Conservation (phyloP, 2,329 filamentous ascomycete genomes). For the Cladophialophora psammophila region DNA sequence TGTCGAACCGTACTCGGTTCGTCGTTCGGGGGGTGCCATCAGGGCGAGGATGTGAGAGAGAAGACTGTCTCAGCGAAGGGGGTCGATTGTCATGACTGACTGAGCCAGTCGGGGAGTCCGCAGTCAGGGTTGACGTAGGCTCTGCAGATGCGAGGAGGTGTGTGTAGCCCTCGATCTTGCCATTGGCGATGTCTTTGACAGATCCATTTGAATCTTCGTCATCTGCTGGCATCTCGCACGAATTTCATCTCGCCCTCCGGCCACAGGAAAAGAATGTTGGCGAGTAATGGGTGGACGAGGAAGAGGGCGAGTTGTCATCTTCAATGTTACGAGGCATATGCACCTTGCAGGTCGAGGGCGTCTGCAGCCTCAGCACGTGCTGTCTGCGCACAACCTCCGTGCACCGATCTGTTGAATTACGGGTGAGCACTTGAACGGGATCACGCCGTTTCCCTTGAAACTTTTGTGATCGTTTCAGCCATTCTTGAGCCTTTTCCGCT, state of each 20-base stretch:
- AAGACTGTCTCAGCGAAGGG: slow-evolving; percentile 48
- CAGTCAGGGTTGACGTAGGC: slow-evolving; percentile 38
- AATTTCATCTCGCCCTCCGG: slow-evolving; percentile 33
- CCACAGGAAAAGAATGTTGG: neutral
- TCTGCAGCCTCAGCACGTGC: neutral
- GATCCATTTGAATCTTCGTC: slow-evolving; percentile 35
- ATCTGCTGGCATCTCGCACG: slow-evolving; percentile 39
- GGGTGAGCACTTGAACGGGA: neutral
- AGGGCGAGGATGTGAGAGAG: slow-evolving; percentile 50
- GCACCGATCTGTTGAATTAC: neutral
- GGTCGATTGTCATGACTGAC: slow-evolving; percentile 28
- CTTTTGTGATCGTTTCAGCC: neutral
- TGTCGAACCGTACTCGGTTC: slow-evolving; percentile 77
- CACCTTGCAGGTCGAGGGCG: neutral
- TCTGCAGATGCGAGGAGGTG: slow-evolving; percentile 27
- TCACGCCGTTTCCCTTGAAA: neutral
- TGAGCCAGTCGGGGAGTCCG: slow-evolving; percentile 30
- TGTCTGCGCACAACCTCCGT: neutral
- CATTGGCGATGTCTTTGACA: slow-evolving; percentile 27
- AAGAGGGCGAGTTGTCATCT: slow-evolving; percentile 6
- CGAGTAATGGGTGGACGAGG: neutral
- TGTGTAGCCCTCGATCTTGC: slow-evolving; percentile 31
- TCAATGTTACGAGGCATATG: neutral
- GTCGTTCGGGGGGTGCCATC: slow-evolving; percentile 65
- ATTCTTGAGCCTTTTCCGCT: no score